Evolutionary conservation across 352 stramenopile species (phyloP), one percentile per base, ranked within the genome.

Genomic region (Saprolegnia parasitica): DNA sequence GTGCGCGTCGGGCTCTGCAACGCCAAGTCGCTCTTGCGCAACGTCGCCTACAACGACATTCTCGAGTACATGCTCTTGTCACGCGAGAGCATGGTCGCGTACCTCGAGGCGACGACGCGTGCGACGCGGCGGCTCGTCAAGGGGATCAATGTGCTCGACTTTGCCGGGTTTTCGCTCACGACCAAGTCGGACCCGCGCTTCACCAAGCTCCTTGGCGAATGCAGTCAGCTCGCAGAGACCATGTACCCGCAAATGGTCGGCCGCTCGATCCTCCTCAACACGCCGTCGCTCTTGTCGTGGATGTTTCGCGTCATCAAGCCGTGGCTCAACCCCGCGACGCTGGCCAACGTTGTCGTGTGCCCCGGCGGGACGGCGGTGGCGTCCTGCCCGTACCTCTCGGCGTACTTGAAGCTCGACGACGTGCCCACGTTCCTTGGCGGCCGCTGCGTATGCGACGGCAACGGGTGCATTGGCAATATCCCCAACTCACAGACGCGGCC

Each of bases 201-300:
- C 37, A 29, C 62, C 6, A 54, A 68, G 20, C 13, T 68, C 11
- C 13, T 58, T 4, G 45, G 62, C 32, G 40, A 54, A 5, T 57
- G 32, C 32, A 68, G 45, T 32, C 26, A 58, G 23, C 62, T 68
- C 32, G 32, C 50, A 5, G 40, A 57, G n/a, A 68, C 60, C 16
- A 68, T 68, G 62, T 68, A 68, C 37, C 62, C 62, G 32, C 62
- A 68, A 37, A 24, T 68, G 26, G 21, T 68, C 2, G 62, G 62
- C 5, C 62, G 35, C 0, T 47, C 42, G 20, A 50, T 68, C 26
- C 47, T 68, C 26, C 13, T 68, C 20, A 68, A 68, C 20, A 20
- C 39, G 16, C 62, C 62, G 8, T 21, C 11, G 8, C 10, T 61
- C 62, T 57, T 68, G 13, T n/a, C 9, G 15, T 68, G 62, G 62